These are phyloP conservation scores for Stenogyne calaminthoides DNA, from an alignment of 305 asterid species.

Conservation along the genomic window DNA sequence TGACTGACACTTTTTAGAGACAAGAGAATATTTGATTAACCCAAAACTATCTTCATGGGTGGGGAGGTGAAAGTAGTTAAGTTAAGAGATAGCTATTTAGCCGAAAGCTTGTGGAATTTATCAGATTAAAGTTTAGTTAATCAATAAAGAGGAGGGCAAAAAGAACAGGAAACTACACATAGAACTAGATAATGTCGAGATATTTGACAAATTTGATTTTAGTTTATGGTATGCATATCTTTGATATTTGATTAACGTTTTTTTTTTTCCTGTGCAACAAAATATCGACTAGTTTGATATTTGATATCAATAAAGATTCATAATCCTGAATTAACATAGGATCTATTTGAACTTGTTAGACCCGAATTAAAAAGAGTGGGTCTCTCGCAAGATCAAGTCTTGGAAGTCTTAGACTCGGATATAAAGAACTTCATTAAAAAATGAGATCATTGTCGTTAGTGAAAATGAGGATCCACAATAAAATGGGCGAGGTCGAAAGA, in stretches of 20 bases:
- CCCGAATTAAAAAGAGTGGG: too few species aligned
- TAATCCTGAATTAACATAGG: not conserved
- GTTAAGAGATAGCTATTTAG: not conserved
- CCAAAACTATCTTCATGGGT: not conserved
- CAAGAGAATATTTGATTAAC: not conserved
- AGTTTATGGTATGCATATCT: not conserved
- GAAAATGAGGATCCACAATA: too few species aligned
- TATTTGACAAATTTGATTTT: not conserved
- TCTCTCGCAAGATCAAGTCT: too few species aligned
- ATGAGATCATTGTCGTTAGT: too few species aligned
- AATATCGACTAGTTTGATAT: not conserved
- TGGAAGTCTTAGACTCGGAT: too few species aligned
- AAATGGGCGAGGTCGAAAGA: too few species aligned
- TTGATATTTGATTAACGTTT: not conserved
- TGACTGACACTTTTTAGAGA: not conserved
- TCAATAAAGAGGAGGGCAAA: constrained; percentile 19
- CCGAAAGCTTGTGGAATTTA: constrained; percentile 28
- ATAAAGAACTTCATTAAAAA: too few species aligned
- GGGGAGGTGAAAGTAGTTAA: not conserved
- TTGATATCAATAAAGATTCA: too few species aligned
- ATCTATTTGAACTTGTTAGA: not conserved
- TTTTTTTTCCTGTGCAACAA: too few species aligned
- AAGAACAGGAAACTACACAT: constrained; percentile 5
- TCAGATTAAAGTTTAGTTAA: constrained; percentile 8
- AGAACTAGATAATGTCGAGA: constrained; percentile 21